phyloP scores from a whole-genome alignment of 345 rosid species.

The Brassica cretica region DNA sequence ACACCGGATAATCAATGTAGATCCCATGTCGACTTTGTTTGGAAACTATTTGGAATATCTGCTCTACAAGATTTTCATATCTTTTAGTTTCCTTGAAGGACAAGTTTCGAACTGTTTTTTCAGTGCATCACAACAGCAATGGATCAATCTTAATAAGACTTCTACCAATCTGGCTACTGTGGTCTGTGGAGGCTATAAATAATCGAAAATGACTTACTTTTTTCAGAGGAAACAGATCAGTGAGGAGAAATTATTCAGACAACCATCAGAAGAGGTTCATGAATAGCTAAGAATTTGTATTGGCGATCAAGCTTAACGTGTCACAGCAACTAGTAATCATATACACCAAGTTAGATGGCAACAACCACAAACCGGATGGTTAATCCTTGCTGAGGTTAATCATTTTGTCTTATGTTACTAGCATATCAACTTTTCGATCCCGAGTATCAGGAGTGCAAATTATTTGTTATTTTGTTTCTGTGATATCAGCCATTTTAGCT shows the following conservation, averaged over 20 bases:
- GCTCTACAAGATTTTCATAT: background rate
- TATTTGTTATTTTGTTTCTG: conserved; percentile 10
- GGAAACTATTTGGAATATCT: background rate
- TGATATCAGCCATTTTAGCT: conserved; percentile 23
- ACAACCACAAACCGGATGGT: background rate
- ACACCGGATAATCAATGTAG: no score
- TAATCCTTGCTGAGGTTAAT: conserved; percentile 70
- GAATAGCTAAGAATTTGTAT: background rate
- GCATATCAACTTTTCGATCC: background rate
- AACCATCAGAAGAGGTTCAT: background rate
- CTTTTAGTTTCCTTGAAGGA: background rate
- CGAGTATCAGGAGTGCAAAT: conserved; percentile 3
- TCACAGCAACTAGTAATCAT: background rate
- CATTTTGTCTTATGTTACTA: background rate
- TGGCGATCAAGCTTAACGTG: background rate
- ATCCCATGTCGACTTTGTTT: background rate
- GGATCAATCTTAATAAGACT: background rate
- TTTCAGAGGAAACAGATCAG: background rate
- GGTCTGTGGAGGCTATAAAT: background rate
- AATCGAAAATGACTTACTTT: background rate
- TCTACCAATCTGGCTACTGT: background rate
- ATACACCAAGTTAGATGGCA: background rate
- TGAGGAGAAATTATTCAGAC: background rate
- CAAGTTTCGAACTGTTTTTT: background rate
- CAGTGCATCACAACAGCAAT: background rate